Evolutionary conservation across 139 green algal species (phyloP), one percentile per base, ranked within the genome.

Genomic region (Protoeuglena noctilucae): DNA sequence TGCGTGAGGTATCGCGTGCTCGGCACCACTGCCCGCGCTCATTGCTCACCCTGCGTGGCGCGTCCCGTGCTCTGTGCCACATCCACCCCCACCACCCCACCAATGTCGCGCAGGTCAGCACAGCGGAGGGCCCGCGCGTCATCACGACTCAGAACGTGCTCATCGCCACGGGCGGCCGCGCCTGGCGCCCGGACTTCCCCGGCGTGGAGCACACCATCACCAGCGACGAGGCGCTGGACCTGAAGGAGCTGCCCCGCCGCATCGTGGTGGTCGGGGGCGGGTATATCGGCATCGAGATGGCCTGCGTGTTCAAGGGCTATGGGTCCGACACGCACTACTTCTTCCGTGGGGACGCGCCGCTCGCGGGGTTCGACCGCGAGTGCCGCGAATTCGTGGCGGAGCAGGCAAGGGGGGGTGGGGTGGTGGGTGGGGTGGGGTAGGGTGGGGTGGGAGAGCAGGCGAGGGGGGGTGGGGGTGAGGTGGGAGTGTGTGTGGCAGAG

Each of bases 221-320:
- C 21, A 83, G 63, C 29, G 45, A 77, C 52, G 75, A 79, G 41
- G 51, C 31, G 0, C 14, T 29, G 5, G 14, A 41, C 9, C 24
- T 62, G 9, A 18, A n/a, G 14, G 54, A 62, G 18, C n/a, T 16
- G 5, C n/a, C 27, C 7, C 21, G 62, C 21, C 68, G 64, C 29
- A 49, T 62, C 21, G 34, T 19, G 25, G 40, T 60, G 21, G 56
- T 97, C 16, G 91, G 91, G 1, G 84, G 62, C 3, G 88, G 92
- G 40, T 99, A 97, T 81, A 99, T 99, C 57, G 80, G 83, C 6
- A 62, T 98, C 12, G 89, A 99, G 76, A 95, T 61, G 5, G 56
- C 53, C 17, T 64, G 40, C 43, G n/a, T 60, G 16, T 46, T 28
- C 50, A 46, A 2, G 6, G 29, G 24, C 24, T 9, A 19, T 21